Base-by-base conservation (phyloP, 2,329 filamentous ascomycete genomes). In the Lasiodiplodia citricola region DNA sequence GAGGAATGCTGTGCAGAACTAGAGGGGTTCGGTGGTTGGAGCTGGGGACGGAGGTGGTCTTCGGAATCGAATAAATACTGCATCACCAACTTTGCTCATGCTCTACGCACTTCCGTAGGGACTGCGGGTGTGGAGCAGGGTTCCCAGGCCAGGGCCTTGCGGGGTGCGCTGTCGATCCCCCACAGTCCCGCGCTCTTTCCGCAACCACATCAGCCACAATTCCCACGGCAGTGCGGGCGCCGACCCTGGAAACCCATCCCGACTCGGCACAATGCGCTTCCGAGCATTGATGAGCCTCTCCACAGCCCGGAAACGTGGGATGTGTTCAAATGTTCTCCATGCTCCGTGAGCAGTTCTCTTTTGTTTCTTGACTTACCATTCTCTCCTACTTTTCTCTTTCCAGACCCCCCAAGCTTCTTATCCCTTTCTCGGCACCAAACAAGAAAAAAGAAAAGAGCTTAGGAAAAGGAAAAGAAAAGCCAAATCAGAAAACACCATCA, bases 401-500 rank as follows among this genome's bases (percentile, higher is more conserved):
- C 14, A 41, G 37, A 16, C 6, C 35, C 35, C 23, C 37, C 55
- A 44, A 31, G 25, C 14, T 10, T 14, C 16, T 16, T 35, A 3
- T 13, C 13, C 28, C 52, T 51, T 23, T 51, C 7, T 16, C 44
- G 44, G 14, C n/a, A 47, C 16, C 14, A 47, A 47, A 16, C 16
- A 47, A 16, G 3, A 6, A n/a, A 10, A n/a, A 28, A 28, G 18
- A 25, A 54, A 31, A 31, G 8, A 31, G 23, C 51, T 35, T 6
- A 54, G 51, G 11, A 35, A 23, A 16, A 54, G 25, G 23, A 54
- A 23, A 16, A n/a, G n/a, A 21, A 51, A 52, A 52, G 18, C 50
- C 50, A 28, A 52, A n/a, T 6, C 47, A 18, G 25, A 14, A 38
- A 28, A 18, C 31, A 10, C 13, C 55, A 73, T 37, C 2, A 79